Base-by-base conservation (phyloP, 2,329 filamentous ascomycete genomes). In the Aureobasidium leucospermi region DNA sequence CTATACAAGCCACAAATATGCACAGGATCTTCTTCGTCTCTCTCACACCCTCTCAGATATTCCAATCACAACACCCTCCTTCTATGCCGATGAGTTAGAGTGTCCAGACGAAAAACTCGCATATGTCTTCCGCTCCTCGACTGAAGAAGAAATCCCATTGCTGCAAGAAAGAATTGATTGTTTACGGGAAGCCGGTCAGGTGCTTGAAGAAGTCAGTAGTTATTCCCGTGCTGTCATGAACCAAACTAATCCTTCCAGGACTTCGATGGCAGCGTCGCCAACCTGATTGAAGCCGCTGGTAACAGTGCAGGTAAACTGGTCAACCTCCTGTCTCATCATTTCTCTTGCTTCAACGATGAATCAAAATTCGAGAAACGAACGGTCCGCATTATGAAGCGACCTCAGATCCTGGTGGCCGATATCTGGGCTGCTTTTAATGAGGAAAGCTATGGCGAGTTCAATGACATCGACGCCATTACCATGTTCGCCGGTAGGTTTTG, bases 341-440 rank as follows among this genome's bases (percentile, higher is more conserved):
- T 99, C 69, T 72, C 82, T 28, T 95, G 89, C 74, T 96, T 99
- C 76, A 81, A 87, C 23, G 94, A 99, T 68, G 88, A 92, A 69
- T 83, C 85, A 60, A 74, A 70, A 3, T 96, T 91, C 69, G 85
- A 93, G 57, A 85, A 85, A 9, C 85, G 86, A 46, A 81, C 80
- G 60, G 85, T 99, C 2, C 87, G 90, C 13, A 82, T 99, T 63
- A 85, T 96, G 70, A 99, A 99, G 75, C 85, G 95, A 10, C 92
- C 94, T 1, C 94, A 99, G 74, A 99, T 99, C 62, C 82, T 97
- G 19, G 92, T 96, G 2, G 95, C 95, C 23, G 94, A 99, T 72
- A 72, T 97, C 1, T 99, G 95, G 95, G 95, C 94, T 5, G 95
- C 91, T 63, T 97, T 97, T 71, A 84, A 93, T 57, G 91, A 90